These are phyloP conservation scores for Ceratobasidium sp. DNA, from an alignment of 1,284 basidiomycete genomes.

Conservation along the genomic window DNA sequence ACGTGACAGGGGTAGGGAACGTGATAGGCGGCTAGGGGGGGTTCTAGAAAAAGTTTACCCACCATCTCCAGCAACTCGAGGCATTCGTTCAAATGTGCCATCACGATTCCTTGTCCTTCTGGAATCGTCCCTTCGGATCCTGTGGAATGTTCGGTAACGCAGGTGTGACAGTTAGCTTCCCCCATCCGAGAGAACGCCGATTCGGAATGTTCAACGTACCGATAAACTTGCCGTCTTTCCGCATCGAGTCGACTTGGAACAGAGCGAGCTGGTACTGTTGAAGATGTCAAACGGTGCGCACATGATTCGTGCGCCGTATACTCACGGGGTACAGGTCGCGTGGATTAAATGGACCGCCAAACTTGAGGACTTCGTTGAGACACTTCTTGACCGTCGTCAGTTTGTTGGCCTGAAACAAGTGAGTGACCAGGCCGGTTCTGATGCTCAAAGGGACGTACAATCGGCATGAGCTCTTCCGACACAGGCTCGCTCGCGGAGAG, in stretches of 20 bases:
- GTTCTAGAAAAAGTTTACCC: constrained; percentile 51
- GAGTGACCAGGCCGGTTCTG: not conserved
- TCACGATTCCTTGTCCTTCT: constrained; percentile 96
- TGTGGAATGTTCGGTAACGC: constrained; percentile 1
- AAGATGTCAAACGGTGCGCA: not conserved
- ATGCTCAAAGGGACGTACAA: constrained; percentile 67
- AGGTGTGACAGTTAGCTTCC: constrained; percentile 46
- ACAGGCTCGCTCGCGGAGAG: constrained; percentile 98
- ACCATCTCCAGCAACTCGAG: constrained; percentile 96
- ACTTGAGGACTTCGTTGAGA: constrained; percentile 96
- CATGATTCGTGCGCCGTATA: not conserved
- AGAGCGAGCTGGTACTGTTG: constrained; percentile 91
- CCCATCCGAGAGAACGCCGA: constrained; percentile 57
- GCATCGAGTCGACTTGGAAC: constrained; percentile 94
- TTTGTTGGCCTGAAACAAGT: constrained; percentile 81
- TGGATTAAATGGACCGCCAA: constrained; percentile 95
- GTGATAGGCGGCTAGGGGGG: not conserved
- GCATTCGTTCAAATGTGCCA: constrained; percentile 96
- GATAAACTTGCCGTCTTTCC: constrained; percentile 93
- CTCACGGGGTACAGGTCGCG: constrained; percentile 94
- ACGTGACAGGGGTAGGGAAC: not conserved
- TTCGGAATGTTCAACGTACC: constrained; percentile 58
- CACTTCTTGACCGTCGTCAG: constrained; percentile 95
- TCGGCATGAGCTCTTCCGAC: constrained; percentile 97
- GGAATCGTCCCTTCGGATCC: constrained; percentile 81